Conservation (phyloP, 331 rosid genomes). For the Malus hybrid region DNA sequence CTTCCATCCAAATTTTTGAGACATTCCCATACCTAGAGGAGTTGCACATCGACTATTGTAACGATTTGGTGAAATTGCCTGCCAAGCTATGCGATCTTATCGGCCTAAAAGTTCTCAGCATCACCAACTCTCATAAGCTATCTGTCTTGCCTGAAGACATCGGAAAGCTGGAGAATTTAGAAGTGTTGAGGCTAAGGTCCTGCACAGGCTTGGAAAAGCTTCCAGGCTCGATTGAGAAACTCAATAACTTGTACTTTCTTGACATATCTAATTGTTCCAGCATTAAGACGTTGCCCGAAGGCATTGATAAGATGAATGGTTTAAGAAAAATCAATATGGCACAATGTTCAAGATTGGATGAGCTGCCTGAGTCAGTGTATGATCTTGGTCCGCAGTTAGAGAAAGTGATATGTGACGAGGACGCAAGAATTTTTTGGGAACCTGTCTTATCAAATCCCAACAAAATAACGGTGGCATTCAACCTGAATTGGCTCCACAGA, state of each 20-base stretch:
- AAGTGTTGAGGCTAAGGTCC: constrained; percentile 41
- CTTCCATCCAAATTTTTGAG: constrained; percentile 22
- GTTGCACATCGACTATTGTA: constrained; percentile 49
- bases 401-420: too few species aligned
- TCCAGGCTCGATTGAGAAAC: constrained; percentile 25
- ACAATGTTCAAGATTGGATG: too few species aligned
- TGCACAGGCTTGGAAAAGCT: constrained; percentile 34
- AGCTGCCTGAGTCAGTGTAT: too few species aligned
- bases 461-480: too few species aligned
- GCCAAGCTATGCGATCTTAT: constrained; percentile 22
- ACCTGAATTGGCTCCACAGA: too few species aligned
- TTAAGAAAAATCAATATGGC: too few species aligned
- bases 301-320: too few species aligned
- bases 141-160: constrained; percentile 32
- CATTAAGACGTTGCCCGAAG: too few species aligned
- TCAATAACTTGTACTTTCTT: constrained; percentile 24
- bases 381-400: too few species aligned
- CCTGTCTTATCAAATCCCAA: too few species aligned
- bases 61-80: constrained; percentile 41
- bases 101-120: constrained; percentile 37
- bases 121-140: constrained; percentile 47
- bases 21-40: constrained; percentile 46
- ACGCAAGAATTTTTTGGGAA: too few species aligned
- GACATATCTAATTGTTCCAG: too few species aligned
- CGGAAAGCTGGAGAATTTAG: constrained; percentile 35